Conservation (phyloP, 495 filamentous ascomycete species). For the Cercophora newfieldiana region DNA sequence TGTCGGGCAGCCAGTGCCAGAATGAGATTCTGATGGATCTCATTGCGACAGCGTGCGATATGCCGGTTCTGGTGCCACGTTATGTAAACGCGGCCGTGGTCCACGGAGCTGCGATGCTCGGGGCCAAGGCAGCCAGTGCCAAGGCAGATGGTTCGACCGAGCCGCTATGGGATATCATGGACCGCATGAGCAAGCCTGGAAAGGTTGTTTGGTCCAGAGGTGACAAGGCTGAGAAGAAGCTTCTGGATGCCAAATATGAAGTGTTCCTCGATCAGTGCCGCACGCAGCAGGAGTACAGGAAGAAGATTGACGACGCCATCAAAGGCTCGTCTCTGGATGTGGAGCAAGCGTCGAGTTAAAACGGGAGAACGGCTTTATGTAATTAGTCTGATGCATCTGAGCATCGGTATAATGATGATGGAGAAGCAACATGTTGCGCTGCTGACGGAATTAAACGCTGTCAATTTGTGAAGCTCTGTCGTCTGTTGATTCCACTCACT, state of each 20-base stretch:
- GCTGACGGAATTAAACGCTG: not conserved
- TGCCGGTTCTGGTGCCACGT: slow-evolving; percentile 87
- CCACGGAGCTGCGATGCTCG: slow-evolving; percentile 95
- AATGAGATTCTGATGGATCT: slow-evolving; percentile 88
- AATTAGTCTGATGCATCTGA: not conserved
- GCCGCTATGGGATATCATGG: slow-evolving; percentile 93
- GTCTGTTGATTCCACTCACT: not conserved
- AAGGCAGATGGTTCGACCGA: slow-evolving; percentile 76
- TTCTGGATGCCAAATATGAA: slow-evolving; percentile 83
- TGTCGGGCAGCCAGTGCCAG: slow-evolving; percentile 96
- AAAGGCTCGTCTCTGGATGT: slow-evolving; percentile 37
- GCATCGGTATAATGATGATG: not conserved
- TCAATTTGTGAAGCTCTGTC: not conserved
- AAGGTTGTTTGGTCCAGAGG: slow-evolving; percentile 71
- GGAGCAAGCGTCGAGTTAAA: not conserved
- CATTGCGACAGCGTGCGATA: slow-evolving; percentile 84
- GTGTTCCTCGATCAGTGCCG: slow-evolving; percentile 77
- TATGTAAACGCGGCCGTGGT: slow-evolving; percentile 97
- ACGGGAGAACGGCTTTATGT: not conserved
- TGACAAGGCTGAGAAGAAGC: slow-evolving; percentile 69
- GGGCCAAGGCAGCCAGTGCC: slow-evolving; percentile 86
- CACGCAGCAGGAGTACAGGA: slow-evolving; percentile 71
- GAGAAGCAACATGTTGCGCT: not conserved
- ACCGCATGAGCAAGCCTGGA: slow-evolving; percentile 94
- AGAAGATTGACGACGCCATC: slow-evolving; percentile 64